Percentiles rank a stretch among this genome's conserved stretches.
These are phyloP conservation scores for Solanum bulbocastanum DNA, from an alignment of 257 asterid genomes.

Conservation along the genomic window DNA sequence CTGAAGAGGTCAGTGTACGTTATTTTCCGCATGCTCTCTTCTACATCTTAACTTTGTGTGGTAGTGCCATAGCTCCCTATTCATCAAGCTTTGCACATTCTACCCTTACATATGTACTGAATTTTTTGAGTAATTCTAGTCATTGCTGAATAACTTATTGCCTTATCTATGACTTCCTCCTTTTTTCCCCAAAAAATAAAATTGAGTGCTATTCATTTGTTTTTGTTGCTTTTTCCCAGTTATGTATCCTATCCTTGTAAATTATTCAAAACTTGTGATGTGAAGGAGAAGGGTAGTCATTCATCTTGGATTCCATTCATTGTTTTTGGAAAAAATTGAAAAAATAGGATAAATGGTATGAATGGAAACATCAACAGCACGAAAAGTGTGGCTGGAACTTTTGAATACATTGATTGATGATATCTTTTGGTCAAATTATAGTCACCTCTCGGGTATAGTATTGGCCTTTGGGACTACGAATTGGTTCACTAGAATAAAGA, in stretches of 20 bases:
- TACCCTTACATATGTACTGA: neutral
- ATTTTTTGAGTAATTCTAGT: neutral
- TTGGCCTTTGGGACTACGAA: neutral
- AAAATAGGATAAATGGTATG: neutral
- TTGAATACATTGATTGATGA: neutral
- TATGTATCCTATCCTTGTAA: neutral
- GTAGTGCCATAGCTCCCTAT: slow-evolving; percentile 17
- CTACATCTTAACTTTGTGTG: slow-evolving; percentile 44
- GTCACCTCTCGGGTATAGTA: neutral
- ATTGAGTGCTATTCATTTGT: neutral
- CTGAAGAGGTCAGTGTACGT: slow-evolving; percentile 63
- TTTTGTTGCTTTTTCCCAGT: neutral
- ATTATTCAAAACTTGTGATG: neutral
- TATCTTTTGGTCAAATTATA: neutral
- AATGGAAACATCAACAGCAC: neutral
- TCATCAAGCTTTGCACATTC: neutral
- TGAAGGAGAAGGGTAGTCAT: neutral
- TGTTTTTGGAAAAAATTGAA: neutral
- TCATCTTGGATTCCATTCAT: neutral
- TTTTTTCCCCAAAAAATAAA: neutral
- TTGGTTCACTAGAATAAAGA: neutral
- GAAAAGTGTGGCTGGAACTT: neutral
- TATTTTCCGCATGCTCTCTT: slow-evolving; percentile 59
- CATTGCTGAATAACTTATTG: neutral
- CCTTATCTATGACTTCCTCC: neutral